phyloP scores from a whole-genome alignment of 83 land plant species.

The Diphasiastrum complanatum region DNA sequence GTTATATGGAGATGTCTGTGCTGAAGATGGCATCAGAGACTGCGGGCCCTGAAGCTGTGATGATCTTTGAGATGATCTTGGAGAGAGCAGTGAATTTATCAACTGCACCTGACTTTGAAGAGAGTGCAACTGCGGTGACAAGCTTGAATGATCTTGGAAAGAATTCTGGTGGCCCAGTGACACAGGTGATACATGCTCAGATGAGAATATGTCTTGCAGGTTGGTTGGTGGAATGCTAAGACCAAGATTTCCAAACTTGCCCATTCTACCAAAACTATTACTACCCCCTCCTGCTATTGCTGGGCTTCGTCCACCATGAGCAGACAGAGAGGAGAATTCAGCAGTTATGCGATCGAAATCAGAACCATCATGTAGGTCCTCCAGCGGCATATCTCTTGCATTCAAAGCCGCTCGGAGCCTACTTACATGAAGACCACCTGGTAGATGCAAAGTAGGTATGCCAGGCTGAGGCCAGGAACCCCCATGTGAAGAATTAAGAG shows the following conservation, averaged over 20 bases:
- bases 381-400: conserved; percentile 8
- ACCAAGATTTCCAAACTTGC: conserved; percentile 4
- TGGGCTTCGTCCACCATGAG: background rate
- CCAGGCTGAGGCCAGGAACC: conserved; percentile 12
- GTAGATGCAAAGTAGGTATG: too few relatives aligned
- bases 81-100: background rate
- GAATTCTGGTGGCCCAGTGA: background rate
- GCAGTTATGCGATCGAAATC: background rate
- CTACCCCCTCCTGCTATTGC: background rate
- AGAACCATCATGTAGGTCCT: background rate
- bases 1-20: background rate
- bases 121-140: conserved; percentile 16
- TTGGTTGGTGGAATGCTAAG: conserved; percentile 8
- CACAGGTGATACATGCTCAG: conserved; percentile 3
- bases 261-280: too few relatives aligned
- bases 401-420: conserved; percentile 8
- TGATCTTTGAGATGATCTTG: background rate
- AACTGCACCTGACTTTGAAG: too few relatives aligned
- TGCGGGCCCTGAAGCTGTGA: background rate
- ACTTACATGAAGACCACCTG: too few relatives aligned
- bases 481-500: conserved; percentile 6
- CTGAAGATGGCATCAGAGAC: background rate
- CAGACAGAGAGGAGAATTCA: background rate
- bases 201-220: conserved; percentile 1
- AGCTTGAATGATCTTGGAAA: background rate